Evolutionary conservation across 1,284 basidiomycete species (phyloP).

Genomic region (Cystobasidiaceae sp.): DNA sequence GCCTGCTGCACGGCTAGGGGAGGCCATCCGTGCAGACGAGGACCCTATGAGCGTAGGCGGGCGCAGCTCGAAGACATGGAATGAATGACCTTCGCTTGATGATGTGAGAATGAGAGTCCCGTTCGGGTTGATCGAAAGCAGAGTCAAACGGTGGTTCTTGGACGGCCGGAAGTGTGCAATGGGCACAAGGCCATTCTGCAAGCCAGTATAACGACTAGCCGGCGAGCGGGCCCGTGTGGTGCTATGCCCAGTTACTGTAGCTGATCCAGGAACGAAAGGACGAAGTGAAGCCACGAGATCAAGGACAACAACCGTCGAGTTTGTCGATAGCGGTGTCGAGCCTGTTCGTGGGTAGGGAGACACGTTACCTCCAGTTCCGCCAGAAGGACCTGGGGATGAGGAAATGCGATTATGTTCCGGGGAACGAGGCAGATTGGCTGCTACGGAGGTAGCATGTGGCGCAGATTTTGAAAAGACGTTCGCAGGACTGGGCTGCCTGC

Average conservation of each 20-base stretch:
- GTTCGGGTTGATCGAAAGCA: constrained; percentile 58
- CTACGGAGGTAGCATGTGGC: constrained; percentile 25
- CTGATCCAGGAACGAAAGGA: too few species aligned
- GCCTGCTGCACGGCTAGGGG: neutral
- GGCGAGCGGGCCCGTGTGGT: neutral
- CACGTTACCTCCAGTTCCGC: neutral
- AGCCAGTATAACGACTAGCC: neutral
- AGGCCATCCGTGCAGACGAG: neutral
- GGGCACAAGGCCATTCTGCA: neutral
- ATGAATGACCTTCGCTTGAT: constrained; percentile 58
- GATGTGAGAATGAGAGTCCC: constrained; percentile 59
- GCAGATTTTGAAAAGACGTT: constrained; percentile 32
- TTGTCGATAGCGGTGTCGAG: neutral
- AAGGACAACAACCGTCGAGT: constrained; percentile 28
- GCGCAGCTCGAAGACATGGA: constrained; percentile 55
- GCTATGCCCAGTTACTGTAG: too few species aligned
- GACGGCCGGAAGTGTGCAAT: constrained; percentile 40
- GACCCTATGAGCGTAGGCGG: constrained; percentile 42
- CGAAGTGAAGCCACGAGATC: constrained; percentile 31
- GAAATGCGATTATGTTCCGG: neutral
- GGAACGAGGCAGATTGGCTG: neutral
- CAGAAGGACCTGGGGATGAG: constrained; percentile 8
- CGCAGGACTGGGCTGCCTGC: neutral
- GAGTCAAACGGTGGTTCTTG: constrained; percentile 51
- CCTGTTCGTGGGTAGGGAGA: neutral